phyloP scores from a whole-genome alignment of 2,329 filamentous ascomycete species.

The Penicillium sp. region DNA sequence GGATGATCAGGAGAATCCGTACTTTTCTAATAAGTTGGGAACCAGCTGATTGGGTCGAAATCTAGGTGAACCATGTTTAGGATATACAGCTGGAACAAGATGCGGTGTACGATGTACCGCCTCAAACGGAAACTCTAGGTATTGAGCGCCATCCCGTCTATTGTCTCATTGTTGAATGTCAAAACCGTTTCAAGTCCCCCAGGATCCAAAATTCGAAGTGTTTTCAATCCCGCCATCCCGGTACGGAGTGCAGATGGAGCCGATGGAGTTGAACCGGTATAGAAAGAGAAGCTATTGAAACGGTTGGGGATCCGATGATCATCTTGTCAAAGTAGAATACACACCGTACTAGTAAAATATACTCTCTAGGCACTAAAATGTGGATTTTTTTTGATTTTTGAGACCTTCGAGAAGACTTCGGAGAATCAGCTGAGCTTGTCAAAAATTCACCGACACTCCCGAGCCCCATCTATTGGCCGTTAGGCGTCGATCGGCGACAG shows the following conservation, averaged over 20 bases:
- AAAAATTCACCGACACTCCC: constrained; percentile 29
- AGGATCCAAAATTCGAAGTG: constrained; percentile 1
- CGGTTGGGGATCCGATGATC: constrained; percentile 14
- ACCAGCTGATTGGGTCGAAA: constrained; percentile 6
- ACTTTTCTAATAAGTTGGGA: constrained; percentile 2
- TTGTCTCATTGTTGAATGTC: constrained; percentile 2
- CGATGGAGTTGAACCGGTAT: background rate
- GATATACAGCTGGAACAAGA: background rate
- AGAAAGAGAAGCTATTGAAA: constrained; percentile 6
- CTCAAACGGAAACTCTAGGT: background rate
- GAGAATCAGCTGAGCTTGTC: constrained; percentile 25
- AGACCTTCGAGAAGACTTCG: constrained; percentile 21
- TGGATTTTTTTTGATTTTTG: constrained; percentile 6
- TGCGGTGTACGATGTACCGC: constrained; percentile 2
- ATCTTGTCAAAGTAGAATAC: constrained; percentile 12
- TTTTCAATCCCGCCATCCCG: background rate
- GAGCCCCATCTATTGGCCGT: constrained; percentile 16
- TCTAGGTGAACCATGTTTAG: background rate
- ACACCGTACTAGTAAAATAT: constrained; percentile 5
- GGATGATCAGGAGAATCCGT: constrained; percentile 7
- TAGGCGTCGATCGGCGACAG: constrained; percentile 17
- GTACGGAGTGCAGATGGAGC: background rate
- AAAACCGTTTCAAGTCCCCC: background rate
- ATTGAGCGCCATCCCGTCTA: background rate
- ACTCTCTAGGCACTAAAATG: background rate